These are phyloP conservation scores for Apiotrichum domesticum DNA, from an alignment of 1,284 basidiomycete species.

Conservation along the genomic window DNA sequence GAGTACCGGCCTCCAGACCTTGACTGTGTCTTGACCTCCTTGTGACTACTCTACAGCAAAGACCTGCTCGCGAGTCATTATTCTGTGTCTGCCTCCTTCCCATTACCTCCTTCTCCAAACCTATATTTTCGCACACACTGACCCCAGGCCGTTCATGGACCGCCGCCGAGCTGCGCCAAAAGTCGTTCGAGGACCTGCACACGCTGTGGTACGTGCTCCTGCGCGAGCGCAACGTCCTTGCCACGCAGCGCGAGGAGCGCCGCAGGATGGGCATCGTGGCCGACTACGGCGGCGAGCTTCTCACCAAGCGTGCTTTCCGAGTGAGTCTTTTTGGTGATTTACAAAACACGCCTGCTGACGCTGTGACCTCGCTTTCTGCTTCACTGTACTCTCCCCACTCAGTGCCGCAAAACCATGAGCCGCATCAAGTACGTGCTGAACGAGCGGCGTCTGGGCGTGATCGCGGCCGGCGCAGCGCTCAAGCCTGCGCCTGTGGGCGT, in stretches of 20 bases:
- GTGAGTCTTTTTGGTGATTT: conserved; percentile 22
- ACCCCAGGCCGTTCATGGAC: conserved; percentile 72
- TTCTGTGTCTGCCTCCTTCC: not conserved
- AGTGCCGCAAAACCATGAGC: conserved; percentile 96
- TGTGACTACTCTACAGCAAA: too few relatives aligned
- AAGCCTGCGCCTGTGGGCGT: not conserved
- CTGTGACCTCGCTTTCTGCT: too few relatives aligned
- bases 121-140: not conserved
- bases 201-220: conserved; percentile 85
- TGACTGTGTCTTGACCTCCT: too few relatives aligned
- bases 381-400: not conserved
- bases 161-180: conserved; percentile 73
- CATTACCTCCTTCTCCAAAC: not conserved
- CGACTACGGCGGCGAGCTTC: conserved; percentile 30
- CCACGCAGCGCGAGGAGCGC: conserved; percentile 75
- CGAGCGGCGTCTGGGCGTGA: conserved; percentile 78
- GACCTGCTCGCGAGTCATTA: too few relatives aligned
- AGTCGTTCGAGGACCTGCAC: conserved; percentile 87
- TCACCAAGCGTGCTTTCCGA: conserved; percentile 30
- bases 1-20: too few relatives aligned
- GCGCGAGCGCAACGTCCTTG: conserved; percentile 78
- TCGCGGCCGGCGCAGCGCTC: conserved; percentile 50
- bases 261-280: conserved; percentile 55
- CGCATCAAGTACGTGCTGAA: conserved; percentile 90
- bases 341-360: not conserved